These are phyloP conservation scores for Ananas comosus DNA, from an alignment of 176 grass and related monocot species.

Conservation along the genomic window DNA sequence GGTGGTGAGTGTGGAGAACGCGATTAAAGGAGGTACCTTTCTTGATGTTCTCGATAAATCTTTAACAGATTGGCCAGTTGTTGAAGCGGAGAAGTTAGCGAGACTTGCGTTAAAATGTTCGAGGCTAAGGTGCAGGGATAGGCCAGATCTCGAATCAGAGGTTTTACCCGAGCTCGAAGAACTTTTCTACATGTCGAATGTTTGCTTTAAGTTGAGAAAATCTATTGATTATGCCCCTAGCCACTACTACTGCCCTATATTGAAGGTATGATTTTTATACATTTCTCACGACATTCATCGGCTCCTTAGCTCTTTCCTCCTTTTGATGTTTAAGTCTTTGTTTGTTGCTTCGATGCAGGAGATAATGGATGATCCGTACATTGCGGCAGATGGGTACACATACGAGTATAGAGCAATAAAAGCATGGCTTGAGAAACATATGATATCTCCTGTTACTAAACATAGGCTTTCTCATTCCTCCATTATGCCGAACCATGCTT, in stretches of 20 bases:
- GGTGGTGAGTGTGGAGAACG: slow-evolving; percentile 33
- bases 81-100: slow-evolving; percentile 55
- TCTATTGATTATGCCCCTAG: slow-evolving; percentile 29
- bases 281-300: neutral
- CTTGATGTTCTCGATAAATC: slow-evolving; percentile 38
- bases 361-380: slow-evolving; percentile 72
- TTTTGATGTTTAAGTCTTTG: neutral
- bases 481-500: slow-evolving; percentile 70
- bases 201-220: slow-evolving; percentile 23
- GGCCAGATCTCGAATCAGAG: slow-evolving; percentile 54
- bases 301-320: neutral
- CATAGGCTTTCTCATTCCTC: slow-evolving; percentile 30
- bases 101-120: slow-evolving; percentile 60
- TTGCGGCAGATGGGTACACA: slow-evolving; percentile 84
- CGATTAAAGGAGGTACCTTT: slow-evolving; percentile 34
- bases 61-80: slow-evolving; percentile 53
- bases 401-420: slow-evolving; percentile 71
- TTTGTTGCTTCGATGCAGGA: slow-evolving; percentile 34
- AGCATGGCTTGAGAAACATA: slow-evolving; percentile 61
- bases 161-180: slow-evolving; percentile 69
- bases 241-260: slow-evolving; percentile 76
- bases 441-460: slow-evolving; percentile 62
- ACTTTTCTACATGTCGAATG: slow-evolving; percentile 42
- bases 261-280: slow-evolving; percentile 40
- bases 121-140: slow-evolving; percentile 54